Evolutionary conservation across 2,329 filamentous ascomycete genomes (phyloP).

Genomic region (Alternaria metachromatica): DNA sequence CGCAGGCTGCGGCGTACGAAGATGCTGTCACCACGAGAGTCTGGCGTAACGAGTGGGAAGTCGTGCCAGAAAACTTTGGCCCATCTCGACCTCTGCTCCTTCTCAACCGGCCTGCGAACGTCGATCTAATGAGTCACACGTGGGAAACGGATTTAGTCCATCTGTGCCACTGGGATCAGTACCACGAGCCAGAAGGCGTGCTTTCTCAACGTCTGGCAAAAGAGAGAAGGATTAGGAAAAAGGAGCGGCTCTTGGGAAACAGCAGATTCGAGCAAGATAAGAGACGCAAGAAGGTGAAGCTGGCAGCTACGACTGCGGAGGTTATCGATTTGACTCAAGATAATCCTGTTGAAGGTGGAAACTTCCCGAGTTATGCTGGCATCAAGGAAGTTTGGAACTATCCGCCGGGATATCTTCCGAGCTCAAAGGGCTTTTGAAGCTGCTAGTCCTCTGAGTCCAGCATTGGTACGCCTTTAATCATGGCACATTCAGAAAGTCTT

Average conservation of each 20-base stretch:
- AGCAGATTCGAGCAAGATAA: neutral
- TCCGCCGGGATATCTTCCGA: neutral
- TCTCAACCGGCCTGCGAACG: slow-evolving; percentile 5
- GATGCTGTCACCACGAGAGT: neutral
- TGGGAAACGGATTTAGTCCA: neutral
- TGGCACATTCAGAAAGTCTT: neutral
- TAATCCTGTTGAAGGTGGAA: neutral
- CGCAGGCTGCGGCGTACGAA: neutral
- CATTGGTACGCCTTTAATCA: neutral
- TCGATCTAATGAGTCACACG: slow-evolving; percentile 6
- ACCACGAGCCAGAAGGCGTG: slow-evolving; percentile 9
- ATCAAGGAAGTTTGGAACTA: neutral
- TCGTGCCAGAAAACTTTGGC: neutral
- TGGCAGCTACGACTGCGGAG: neutral
- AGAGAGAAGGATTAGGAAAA: neutral
- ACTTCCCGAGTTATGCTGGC: neutral
- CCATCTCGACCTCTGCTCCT: neutral
- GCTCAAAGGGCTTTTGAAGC: neutral
- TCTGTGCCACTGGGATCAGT: slow-evolving; percentile 8
- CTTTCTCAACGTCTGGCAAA: slow-evolving; percentile 1
- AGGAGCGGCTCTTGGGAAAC: neutral
- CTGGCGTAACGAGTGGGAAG: slow-evolving; percentile 14
- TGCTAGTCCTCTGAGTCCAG: neutral
- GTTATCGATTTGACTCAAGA: slow-evolving; percentile 10
- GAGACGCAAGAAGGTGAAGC: slow-evolving; percentile 1